Base-by-base conservation (phyloP, 2,329 filamentous ascomycete genomes). In the Sordariomycetes sp. region DNA sequence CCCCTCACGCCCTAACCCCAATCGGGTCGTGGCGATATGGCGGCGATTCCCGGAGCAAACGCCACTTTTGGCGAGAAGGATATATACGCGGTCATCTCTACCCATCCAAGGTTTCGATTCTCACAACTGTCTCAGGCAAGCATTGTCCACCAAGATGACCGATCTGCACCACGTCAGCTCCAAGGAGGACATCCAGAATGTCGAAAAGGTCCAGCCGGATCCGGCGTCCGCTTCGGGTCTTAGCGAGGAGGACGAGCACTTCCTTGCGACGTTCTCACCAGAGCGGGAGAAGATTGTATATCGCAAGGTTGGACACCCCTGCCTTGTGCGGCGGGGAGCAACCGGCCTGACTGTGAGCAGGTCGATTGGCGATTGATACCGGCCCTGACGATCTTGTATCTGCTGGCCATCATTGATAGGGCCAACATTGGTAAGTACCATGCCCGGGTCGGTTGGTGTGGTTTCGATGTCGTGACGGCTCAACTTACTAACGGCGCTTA, bases 291-390 rank as follows among this genome's bases (percentile, higher is more conserved):
- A 15, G 15, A 7, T n/a, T 13, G 17, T 45, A 17, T 64, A 86
- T 10, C 76, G 82, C 65, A 86, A 80, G 66, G 72, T 87, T 22
- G 84, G 86, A 64, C 62, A 77, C 24, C 73, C 74, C 57, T 70
- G 7, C 17, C 8, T 3, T 17, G 6, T 3, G 15, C 8, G 39
- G 15, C 17, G 17, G 39, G 15, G 15, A 3, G n/a, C 39, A 45
- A n/a, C n/a, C 17, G 15, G 6, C 39, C 39, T 45, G n/a, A 45
- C 39, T n/a, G 2, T 45, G 15, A 17, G 39, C 39, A 45, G 39
- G 15, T 45, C 39, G 39, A 45, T 17, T 45, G 39, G 39, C 39
- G 39, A 3, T 45, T 86, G 2, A 82, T 86, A 48, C 84, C 82
- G 39, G 85, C 81, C 72, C 78, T 89, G 10, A 85, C 82, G 58